These are phyloP conservation scores for slime mould (Dictyostelium discoideum) DNA, from an alignment of 78 protist species.

Conservation along the genomic window dicty_2.7 NC_007088.5:7450501-7451000, in stretches of 20 bases:
- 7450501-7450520: conserved; percentile 8
- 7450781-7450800: not conserved
- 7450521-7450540: conserved; percentile 32
- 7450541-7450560: not conserved
- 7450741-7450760: conserved; percentile 5
- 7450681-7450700: not conserved
- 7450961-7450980: not conserved
- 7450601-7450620: conserved; percentile 14
- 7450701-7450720: not conserved
- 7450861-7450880: not conserved
- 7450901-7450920: not conserved
- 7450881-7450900: not conserved
- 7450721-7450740: not conserved
- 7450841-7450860: not conserved
- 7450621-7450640: conserved; percentile 45
- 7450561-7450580: not conserved
- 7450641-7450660: conserved; percentile 21
- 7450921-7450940: not conserved
- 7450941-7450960: not conserved
- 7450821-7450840: not conserved
- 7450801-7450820: not conserved
- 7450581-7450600: conserved; percentile 15
- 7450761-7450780: not conserved
- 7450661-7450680: not conserved
- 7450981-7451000: not conserved